A percentile compares a stretch with the other conserved stretches of the same genome.
Evolutionary conservation across 495 filamentous ascomycete species (phyloP).

Genomic region (Aspergillus saccharolyticus): DNA sequence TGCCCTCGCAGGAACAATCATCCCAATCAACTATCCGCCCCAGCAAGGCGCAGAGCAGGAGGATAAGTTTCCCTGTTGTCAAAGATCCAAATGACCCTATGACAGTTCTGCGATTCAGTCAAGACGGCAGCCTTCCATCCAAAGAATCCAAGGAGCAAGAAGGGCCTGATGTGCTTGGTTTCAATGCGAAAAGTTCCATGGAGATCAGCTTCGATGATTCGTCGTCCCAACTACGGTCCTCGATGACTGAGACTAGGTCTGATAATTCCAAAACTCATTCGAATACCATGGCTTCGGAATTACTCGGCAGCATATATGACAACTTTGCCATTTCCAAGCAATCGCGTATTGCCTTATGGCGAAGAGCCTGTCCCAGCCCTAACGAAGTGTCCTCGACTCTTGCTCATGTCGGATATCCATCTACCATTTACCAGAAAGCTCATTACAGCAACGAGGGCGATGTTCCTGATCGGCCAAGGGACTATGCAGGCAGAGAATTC

Average conservation of each 20-base stretch:
- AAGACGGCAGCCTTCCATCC: constrained; percentile 46
- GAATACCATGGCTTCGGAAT: constrained; percentile 22
- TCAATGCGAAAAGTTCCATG: constrained; percentile 6
- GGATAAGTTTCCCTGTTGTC: constrained; percentile 66
- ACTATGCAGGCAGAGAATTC: constrained; percentile 89
- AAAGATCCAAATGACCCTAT: constrained; percentile 68
- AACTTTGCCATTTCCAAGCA: constrained; percentile 28
- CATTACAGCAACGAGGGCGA: constrained; percentile 85
- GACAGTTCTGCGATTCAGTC: constrained; percentile 64
- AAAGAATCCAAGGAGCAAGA: constrained; percentile 32
- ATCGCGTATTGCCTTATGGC: constrained; percentile 23
- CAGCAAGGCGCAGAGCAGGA: constrained; percentile 25
- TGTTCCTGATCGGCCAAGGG: constrained; percentile 69
- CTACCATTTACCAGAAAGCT: constrained; percentile 76
- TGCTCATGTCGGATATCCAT: constrained; percentile 35
- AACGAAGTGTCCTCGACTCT: constrained; percentile 28
- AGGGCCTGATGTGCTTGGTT: constrained; percentile 7
- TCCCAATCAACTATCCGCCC: constrained; percentile 28
- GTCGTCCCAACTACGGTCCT: constrained; percentile 21
- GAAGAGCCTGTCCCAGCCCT: constrained; percentile 23
- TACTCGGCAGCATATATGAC: constrained; percentile 20
- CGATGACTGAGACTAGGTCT: constrained; percentile 16
- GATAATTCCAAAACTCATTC: constrained; percentile 15
- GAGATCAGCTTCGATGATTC: constrained; percentile 7
- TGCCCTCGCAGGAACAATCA: constrained; percentile 19